phyloP scores from a whole-genome alignment of 2,329 filamentous ascomycete genomes.

The Sphaerulina vaccinii region DNA sequence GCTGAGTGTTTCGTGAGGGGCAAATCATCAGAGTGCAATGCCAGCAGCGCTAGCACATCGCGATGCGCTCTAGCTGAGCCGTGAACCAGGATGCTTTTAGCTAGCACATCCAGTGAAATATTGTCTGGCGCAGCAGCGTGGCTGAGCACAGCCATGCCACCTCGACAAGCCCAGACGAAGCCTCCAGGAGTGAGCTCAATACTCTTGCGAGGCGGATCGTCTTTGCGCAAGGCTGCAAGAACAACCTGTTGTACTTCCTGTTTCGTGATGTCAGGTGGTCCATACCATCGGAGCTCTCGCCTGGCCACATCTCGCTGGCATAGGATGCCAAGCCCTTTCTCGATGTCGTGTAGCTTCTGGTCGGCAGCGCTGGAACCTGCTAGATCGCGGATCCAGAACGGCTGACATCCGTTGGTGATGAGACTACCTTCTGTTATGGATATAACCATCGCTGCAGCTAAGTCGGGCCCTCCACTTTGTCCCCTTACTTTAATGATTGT shows the following conservation, averaged over 20 bases:
- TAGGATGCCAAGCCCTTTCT: background rate
- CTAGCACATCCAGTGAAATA: background rate
- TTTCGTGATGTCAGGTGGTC: background rate
- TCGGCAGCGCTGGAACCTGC: background rate
- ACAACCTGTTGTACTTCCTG: background rate
- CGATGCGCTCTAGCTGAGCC: background rate
- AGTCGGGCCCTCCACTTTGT: background rate
- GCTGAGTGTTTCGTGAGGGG: background rate
- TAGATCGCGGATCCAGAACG: background rate
- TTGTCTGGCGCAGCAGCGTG: background rate
- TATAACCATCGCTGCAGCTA: background rate
- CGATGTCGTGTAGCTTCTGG: background rate
- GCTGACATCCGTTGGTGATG: background rate
- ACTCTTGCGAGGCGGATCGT: background rate
- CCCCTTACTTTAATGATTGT: background rate
- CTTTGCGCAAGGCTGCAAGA: background rate
- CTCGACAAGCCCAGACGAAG: background rate
- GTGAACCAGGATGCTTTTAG: background rate
- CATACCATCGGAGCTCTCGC: background rate
- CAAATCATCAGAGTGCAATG: background rate
- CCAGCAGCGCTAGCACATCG: background rate
- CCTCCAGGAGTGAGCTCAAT: background rate
- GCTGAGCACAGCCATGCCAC: background rate
- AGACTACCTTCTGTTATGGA: background rate
- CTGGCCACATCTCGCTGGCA: background rate